These are phyloP conservation scores for Phialophora expanda DNA, from an alignment of 2,329 filamentous ascomycete species.

Conservation along the genomic window DNA sequence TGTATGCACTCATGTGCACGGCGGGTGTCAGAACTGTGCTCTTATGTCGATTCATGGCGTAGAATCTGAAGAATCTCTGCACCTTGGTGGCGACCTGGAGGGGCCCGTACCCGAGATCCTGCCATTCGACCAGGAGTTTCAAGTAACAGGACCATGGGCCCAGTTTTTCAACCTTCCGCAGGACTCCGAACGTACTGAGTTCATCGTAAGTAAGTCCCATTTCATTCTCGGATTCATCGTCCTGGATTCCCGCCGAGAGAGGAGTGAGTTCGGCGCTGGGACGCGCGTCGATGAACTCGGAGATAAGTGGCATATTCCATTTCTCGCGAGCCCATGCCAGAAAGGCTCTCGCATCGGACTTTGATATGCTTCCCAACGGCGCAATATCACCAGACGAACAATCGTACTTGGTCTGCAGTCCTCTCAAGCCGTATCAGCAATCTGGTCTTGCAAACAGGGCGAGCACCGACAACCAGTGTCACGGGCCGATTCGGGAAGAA, in stretches of 20 bases:
- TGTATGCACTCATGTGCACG: constrained; percentile 53
- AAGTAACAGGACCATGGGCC: constrained; percentile 62
- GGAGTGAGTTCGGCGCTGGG: constrained; percentile 71
- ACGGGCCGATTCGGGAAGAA: background rate
- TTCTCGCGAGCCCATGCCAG: constrained; percentile 66
- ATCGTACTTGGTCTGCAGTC: constrained; percentile 68
- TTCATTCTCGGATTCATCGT: constrained; percentile 63
- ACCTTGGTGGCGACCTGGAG: constrained; percentile 42
- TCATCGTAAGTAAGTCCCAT: constrained; percentile 59
- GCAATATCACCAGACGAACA: constrained; percentile 63
- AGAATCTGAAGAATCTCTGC: constrained; percentile 42
- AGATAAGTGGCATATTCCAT: constrained; percentile 64
- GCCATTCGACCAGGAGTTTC: constrained; percentile 49
- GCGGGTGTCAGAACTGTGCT: constrained; percentile 65
- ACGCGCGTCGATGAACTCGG: constrained; percentile 67
- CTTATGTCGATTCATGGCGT: constrained; percentile 69
- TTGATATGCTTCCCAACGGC: constrained; percentile 65
- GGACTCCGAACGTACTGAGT: constrained; percentile 57
- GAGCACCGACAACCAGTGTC: background rate
- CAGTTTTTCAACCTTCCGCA: constrained; percentile 60
- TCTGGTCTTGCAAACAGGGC: background rate
- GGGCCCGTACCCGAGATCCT: constrained; percentile 39
- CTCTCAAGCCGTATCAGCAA: background rate
- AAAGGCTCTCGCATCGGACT: constrained; percentile 73
- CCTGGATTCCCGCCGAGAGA: constrained; percentile 64